Conservation (phyloP, 208 protist genomes). For the Borovskyia barvae region DNA sequence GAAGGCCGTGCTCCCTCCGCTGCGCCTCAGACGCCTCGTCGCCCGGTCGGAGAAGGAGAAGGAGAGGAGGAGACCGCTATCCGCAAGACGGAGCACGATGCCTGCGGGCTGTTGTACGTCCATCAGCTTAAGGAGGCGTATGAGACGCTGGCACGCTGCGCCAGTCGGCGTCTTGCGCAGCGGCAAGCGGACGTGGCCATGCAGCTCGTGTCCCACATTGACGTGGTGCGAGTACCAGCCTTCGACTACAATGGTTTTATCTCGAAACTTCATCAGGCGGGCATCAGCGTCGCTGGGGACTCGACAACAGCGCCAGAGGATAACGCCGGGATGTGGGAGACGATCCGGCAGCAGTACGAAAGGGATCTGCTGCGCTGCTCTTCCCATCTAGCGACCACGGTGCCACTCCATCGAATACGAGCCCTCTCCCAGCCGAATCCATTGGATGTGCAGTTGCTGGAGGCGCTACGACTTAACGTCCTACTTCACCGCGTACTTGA, state of each 20-base stretch:
- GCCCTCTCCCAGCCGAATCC: constrained; percentile 37
- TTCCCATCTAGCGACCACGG: constrained; percentile 46
- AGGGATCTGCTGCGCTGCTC: constrained; percentile 39
- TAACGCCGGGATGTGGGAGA: constrained; percentile 15
- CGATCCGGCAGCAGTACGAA: constrained; percentile 31
- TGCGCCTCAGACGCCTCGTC: neutral
- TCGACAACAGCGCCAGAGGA: constrained; percentile 8
- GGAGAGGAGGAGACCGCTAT: constrained; percentile 25
- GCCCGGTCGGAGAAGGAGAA: no score
- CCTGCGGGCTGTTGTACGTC: constrained; percentile 61
- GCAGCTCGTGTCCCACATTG: constrained; percentile 58
- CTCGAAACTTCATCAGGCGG: constrained; percentile 10
- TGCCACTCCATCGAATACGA: constrained; percentile 45
- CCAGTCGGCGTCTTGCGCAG: constrained; percentile 49
- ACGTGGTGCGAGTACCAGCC: constrained; percentile 46
- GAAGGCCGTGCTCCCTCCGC: neutral
- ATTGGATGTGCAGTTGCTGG: constrained; percentile 53
- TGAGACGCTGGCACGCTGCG: constrained; percentile 53
- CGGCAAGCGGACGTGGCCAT: constrained; percentile 59
- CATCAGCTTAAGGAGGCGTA: constrained; percentile 58
- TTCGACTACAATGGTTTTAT: constrained; percentile 49
- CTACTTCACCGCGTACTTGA: constrained; percentile 59
- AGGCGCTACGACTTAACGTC: constrained; percentile 74
- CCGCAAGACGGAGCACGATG: constrained; percentile 40
- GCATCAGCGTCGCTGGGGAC: constrained; percentile 15